Conservation (phyloP, 306 rosid genomes). For the Cucurbita pepo region DNA sequence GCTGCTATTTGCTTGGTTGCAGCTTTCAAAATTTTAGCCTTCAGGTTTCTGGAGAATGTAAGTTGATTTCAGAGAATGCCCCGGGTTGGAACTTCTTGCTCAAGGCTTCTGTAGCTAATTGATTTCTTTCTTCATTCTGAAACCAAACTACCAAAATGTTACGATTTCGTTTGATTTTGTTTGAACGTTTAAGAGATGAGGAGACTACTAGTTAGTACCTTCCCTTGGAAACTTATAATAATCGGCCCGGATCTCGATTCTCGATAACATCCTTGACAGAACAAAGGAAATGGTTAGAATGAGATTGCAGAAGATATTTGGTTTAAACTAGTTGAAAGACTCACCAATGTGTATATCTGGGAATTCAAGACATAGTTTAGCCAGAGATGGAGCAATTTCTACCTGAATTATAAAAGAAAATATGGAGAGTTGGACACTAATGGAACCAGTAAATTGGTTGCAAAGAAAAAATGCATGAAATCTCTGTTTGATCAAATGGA, state of each 20-base stretch:
- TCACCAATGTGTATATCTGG: conserved; percentile 75
- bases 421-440: neutral
- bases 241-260: conserved; percentile 41
- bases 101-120: conserved; percentile 38
- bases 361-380: conserved; percentile 69
- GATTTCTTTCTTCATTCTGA: conserved; percentile 52
- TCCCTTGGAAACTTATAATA: conserved; percentile 43
- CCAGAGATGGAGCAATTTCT: conserved; percentile 62
- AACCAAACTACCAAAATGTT: conserved; percentile 4
- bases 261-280: conserved; percentile 61
- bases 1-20: neutral
- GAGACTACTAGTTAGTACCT: conserved; percentile 30
- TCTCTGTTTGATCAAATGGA: neutral
- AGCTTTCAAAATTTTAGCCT: neutral
- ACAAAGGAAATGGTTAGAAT: conserved; percentile 10
- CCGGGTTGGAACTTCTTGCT: conserved; percentile 41
- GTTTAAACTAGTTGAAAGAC: conserved; percentile 4
- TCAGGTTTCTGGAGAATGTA: neutral
- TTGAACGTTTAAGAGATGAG: neutral
- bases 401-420: conserved; percentile 36
- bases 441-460: neutral
- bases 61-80: conserved; percentile 33
- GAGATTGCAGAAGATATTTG: conserved; percentile 6
- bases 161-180: neutral
- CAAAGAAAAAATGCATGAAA: neutral